Conservation (phyloP, 768 basidiomycete genomes). For the Rhizopogon rudus region DNA sequence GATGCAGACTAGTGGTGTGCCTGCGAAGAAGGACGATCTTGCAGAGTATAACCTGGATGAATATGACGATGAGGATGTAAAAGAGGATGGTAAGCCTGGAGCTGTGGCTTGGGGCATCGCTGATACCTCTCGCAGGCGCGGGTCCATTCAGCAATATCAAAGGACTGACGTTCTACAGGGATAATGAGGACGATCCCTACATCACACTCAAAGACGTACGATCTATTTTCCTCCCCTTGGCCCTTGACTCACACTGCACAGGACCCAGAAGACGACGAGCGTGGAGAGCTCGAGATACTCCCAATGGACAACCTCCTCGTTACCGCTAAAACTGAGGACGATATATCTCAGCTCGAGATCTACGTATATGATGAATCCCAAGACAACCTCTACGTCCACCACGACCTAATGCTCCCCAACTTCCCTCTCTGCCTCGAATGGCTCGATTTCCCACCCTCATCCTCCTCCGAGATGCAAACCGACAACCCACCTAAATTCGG, state of each 20-base stretch:
- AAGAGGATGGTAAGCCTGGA: constrained; percentile 25
- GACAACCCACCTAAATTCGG: constrained; percentile 44
- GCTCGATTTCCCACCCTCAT: constrained; percentile 88
- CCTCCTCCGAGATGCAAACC: constrained; percentile 31
- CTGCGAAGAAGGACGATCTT: constrained; percentile 56
- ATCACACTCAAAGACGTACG: constrained; percentile 91
- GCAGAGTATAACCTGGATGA: constrained; percentile 86
- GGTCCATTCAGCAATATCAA: constrained; percentile 96
- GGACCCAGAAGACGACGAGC: constrained; percentile 78
- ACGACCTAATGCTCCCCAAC: constrained; percentile 95
- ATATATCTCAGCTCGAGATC: constrained; percentile 91
- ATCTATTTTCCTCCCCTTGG: background rate
- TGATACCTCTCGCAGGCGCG: constrained; percentile 32
- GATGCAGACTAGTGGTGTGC: constrained; percentile 19
- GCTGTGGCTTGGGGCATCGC: background rate
- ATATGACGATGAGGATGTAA: constrained; percentile 75
- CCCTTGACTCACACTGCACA: constrained; percentile 21
- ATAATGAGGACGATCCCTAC: constrained; percentile 94
- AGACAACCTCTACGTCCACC: constrained; percentile 93
- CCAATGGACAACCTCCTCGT: constrained; percentile 93
- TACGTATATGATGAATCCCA: constrained; percentile 92
- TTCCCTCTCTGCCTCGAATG: constrained; percentile 99
- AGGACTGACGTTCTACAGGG: constrained; percentile 85
- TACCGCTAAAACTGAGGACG: constrained; percentile 92
- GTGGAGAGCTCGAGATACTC: constrained; percentile 82